Conservation (phyloP, 2,329 filamentous ascomycete species). For the Bipolaris sorokiniana region DNA sequence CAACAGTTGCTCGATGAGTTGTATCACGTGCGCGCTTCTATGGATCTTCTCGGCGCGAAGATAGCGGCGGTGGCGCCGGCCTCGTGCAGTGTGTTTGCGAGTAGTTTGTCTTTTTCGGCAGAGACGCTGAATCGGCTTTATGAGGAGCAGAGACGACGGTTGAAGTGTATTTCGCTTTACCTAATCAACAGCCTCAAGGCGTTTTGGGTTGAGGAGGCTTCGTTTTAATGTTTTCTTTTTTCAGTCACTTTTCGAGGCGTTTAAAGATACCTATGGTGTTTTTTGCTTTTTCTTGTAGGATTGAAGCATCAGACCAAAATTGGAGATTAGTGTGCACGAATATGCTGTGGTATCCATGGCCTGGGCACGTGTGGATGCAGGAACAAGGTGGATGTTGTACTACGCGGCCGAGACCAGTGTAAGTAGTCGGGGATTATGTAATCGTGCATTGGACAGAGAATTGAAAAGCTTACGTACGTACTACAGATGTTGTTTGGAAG, state of each 20-base stretch:
- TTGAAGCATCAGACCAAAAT: too few relatives aligned
- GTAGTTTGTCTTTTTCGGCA: background rate
- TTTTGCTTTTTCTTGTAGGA: background rate
- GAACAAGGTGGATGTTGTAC: too few relatives aligned
- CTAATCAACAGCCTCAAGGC: background rate
- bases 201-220: constrained; percentile 1
- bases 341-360: too few relatives aligned
- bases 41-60: background rate
- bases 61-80: background rate
- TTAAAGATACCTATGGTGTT: background rate
- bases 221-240: background rate
- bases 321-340: too few relatives aligned
- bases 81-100: background rate
- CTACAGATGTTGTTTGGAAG: too few relatives aligned
- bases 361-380: too few relatives aligned
- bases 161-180: background rate
- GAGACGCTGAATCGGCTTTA: background rate
- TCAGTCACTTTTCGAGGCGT: too few relatives aligned
- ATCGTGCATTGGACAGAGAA: too few relatives aligned
- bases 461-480: too few relatives aligned
- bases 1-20: background rate
- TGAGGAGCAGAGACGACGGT: background rate
- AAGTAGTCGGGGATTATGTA: too few relatives aligned
- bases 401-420: too few relatives aligned
- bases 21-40: background rate